Evolutionary conservation across 2,329 filamentous ascomycete genomes (phyloP).

Genomic region (Pseudogymnoascus sp.): DNA sequence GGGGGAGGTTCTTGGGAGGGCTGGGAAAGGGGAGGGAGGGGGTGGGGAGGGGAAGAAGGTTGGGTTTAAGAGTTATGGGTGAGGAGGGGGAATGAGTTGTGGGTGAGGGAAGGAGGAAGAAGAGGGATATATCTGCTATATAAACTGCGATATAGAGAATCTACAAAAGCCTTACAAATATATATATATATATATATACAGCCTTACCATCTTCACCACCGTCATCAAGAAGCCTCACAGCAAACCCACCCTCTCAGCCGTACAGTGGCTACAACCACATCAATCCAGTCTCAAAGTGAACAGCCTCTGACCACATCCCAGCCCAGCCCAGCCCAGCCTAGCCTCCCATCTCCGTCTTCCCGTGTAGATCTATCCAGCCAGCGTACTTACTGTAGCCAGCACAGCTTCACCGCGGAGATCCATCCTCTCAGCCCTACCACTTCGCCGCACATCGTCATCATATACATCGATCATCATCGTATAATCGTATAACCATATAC

Average conservation of each 20-base stretch:
- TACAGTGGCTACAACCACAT: no score
- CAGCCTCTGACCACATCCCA: no score
- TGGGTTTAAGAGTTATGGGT: background rate
- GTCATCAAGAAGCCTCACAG: background rate
- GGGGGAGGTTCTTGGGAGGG: slow-evolving; percentile 22
- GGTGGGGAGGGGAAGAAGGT: background rate
- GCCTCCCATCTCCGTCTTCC: no score
- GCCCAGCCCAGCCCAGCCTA: no score
- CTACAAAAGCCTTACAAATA: background rate
- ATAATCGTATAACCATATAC: background rate
- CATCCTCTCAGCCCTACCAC: no score
- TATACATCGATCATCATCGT: background rate
- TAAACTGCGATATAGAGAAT: background rate
- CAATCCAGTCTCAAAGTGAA: no score
- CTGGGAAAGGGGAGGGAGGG: background rate
- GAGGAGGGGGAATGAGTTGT: background rate
- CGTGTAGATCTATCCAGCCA: no score
- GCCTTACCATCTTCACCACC: background rate
- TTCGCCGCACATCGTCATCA: no score
- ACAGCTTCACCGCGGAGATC: no score
- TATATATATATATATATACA: background rate
- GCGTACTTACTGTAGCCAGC: no score
- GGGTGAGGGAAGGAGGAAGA: background rate
- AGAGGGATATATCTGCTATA: background rate
- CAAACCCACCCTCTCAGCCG: no score